A percentile compares a stretch with the other conserved stretches of the same genome.
phyloP scores from a whole-genome alignment of 352 stramenopile genomes.

The Globisporangium heterothallicum region DNA sequence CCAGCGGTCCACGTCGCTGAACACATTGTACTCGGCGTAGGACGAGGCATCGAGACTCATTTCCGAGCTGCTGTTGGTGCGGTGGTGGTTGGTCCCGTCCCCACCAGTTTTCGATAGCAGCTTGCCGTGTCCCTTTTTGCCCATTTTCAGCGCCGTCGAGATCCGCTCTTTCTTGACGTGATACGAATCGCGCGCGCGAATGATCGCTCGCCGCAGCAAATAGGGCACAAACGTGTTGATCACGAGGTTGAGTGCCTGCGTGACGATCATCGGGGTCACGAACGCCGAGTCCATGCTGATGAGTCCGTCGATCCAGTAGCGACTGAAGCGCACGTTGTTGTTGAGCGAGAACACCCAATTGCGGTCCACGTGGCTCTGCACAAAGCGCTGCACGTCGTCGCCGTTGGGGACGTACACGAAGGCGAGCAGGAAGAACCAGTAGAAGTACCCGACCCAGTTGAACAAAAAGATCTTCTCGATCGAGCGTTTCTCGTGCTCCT shows the following conservation, averaged over 20 bases:
- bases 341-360: conserved; percentile 35
- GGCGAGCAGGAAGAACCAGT: conserved; percentile 61
- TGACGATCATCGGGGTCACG: conserved; percentile 67
- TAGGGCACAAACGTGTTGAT: conserved; percentile 66
- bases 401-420: conserved; percentile 65
- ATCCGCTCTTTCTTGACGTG: conserved; percentile 48
- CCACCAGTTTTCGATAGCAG: no score
- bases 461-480: conserved; percentile 67
- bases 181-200: conserved; percentile 44
- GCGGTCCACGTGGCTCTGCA: conserved; percentile 33
- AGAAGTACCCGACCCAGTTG: conserved; percentile 73
- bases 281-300: conserved; percentile 62
- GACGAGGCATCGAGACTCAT: conserved; percentile 11
- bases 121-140: conserved; percentile 5
- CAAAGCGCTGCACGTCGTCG: conserved; percentile 33
- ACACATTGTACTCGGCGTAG: conserved; percentile 13
- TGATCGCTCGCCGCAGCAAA: conserved; percentile 38
- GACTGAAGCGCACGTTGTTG: conserved; percentile 37
- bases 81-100: neutral
- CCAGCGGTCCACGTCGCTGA: conserved; percentile 23
- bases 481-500: conserved; percentile 42
- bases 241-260: conserved; percentile 57
- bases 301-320: conserved; percentile 53
- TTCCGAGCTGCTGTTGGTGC: neutral
- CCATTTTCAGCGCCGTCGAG: conserved; percentile 19